A percentile compares a stretch with the other conserved stretches of the same genome.
phyloP scores from a whole-genome alignment of 352 stramenopile genomes.

The Phytophthora palmivora region DNA sequence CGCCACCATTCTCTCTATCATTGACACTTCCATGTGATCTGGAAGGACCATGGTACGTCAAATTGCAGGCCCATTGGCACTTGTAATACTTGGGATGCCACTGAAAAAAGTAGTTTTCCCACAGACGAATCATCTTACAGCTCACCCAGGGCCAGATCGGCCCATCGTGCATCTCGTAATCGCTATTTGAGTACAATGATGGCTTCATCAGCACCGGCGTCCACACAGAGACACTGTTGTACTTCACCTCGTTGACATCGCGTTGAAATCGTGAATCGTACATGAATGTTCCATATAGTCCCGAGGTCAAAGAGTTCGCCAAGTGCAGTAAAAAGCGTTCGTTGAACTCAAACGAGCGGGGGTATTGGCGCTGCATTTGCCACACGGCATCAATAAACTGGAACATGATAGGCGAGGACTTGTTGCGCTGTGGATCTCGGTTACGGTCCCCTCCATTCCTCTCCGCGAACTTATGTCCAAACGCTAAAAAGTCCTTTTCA shows the following conservation, averaged over 20 bases:
- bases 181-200: constrained; percentile 53
- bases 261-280: constrained; percentile 80
- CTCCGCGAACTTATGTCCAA: constrained; percentile 88
- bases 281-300: constrained; percentile 85
- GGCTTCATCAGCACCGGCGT: constrained; percentile 72
- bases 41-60: constrained; percentile 43
- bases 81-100: constrained; percentile 88
- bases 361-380: constrained; percentile 87
- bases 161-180: constrained; percentile 53
- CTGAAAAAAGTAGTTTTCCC: constrained; percentile 88
- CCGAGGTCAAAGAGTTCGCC: constrained; percentile 80
- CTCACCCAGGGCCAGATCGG: constrained; percentile 87
- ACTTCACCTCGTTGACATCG: constrained; percentile 63
- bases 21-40: constrained; percentile 18
- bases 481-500: constrained; percentile 90
- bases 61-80: constrained; percentile 73
- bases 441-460: constrained; percentile 72
- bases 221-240: constrained; percentile 77
- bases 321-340: constrained; percentile 84
- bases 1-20: too few species aligned
- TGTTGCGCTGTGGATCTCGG: constrained; percentile 76
- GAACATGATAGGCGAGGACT: constrained; percentile 87
- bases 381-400: constrained; percentile 89
- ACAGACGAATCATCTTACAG: constrained; percentile 80
- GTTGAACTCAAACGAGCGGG: constrained; percentile 88